A percentile compares a stretch with the other conserved stretches of the same genome.
phyloP scores from a whole-genome alignment of 208 protist genomes.

The Leishmania arabica region DNA sequence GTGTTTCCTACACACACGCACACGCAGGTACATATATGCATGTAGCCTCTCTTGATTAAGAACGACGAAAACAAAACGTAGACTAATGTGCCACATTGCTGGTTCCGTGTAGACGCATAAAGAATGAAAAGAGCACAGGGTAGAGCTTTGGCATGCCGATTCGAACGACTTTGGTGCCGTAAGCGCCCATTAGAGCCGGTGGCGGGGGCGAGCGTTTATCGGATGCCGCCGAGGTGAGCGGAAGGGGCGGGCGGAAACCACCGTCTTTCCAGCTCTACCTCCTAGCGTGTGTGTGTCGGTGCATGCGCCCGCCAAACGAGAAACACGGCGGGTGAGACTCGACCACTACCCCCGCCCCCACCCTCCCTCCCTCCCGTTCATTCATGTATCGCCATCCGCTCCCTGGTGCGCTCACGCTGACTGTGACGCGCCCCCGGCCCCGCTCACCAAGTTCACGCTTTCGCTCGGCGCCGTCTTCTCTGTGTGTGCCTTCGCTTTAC shows the following conservation, averaged over 20 bases:
- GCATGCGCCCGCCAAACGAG: background rate
- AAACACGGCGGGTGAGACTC: background rate
- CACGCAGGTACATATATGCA: background rate
- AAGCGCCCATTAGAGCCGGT: background rate
- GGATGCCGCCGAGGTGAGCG: background rate
- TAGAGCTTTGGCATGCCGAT: background rate
- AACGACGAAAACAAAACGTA: background rate
- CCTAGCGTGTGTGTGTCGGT: background rate
- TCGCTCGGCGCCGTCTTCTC: background rate
- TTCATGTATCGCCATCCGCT: background rate
- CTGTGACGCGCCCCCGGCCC: background rate
- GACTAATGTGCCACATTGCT: background rate
- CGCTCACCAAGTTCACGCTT: background rate
- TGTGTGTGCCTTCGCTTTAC: background rate
- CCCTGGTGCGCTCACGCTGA: background rate
- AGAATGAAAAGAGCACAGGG: background rate
- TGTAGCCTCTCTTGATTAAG: background rate
- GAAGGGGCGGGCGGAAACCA: background rate
- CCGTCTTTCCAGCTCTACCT: background rate
- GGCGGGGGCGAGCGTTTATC: background rate
- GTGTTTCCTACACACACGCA: background rate
- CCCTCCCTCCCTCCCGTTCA: too few relatives aligned
- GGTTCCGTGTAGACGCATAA: background rate
- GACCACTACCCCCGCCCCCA: too few relatives aligned
- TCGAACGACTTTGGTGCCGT: background rate